phyloP scores from a whole-genome alignment of 2,329 filamentous ascomycete species.

The Ceratocystiopsis sp. region DNA sequence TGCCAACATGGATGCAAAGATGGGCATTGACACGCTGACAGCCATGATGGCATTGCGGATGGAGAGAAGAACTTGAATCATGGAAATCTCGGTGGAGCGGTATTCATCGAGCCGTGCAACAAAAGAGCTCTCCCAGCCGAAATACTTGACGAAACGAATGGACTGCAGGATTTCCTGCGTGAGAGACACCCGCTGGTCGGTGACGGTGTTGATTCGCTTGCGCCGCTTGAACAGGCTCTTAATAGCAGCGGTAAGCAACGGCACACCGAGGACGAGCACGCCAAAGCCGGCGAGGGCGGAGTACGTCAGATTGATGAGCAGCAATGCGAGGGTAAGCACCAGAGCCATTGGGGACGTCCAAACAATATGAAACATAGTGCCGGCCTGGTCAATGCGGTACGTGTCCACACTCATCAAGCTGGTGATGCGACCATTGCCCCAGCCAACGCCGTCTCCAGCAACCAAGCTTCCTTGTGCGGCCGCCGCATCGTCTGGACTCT shows the following conservation, averaged over 20 bases:
- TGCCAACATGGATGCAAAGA: constrained; percentile 87
- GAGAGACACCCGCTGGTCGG: constrained; percentile 76
- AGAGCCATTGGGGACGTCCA: constrained; percentile 77
- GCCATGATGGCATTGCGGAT: constrained; percentile 77
- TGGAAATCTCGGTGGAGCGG: constrained; percentile 57
- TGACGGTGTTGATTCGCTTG: constrained; percentile 76
- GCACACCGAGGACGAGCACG: constrained; percentile 61
- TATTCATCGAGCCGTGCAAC: constrained; percentile 58
- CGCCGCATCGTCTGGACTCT: constrained; percentile 9
- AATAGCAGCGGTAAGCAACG: constrained; percentile 61
- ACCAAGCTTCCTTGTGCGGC: constrained; percentile 23
- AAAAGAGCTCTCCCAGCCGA: constrained; percentile 87
- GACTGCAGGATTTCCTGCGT: constrained; percentile 86
- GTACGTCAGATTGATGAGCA: constrained; percentile 77
- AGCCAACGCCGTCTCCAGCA: constrained; percentile 58
- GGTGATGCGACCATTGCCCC: constrained; percentile 82
- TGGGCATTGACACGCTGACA: constrained; percentile 69
- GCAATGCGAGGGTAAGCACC: constrained; percentile 59
- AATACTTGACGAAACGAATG: constrained; percentile 90
- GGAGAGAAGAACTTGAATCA: constrained; percentile 69
- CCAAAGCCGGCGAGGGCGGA: constrained; percentile 80
- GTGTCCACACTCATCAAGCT: constrained; percentile 94
- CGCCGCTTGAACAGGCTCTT: constrained; percentile 59
- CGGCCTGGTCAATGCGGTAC: constrained; percentile 79
- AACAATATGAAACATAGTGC: constrained; percentile 73